These are phyloP conservation scores for Candida stauntonica DNA, from an alignment of 805 yeast species.

Conservation along the genomic window DNA sequence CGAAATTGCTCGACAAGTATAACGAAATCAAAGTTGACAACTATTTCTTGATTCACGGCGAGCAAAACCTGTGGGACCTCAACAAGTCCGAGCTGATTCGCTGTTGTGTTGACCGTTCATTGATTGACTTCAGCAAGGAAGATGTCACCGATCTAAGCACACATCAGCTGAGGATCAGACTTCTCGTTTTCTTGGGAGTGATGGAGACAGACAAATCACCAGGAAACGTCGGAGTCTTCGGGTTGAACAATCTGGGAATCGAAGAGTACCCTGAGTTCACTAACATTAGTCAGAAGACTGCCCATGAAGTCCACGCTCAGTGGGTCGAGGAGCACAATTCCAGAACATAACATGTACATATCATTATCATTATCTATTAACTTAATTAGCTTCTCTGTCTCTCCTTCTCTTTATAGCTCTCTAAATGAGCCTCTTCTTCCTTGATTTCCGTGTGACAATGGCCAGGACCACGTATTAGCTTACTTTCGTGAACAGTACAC, in stretches of 20 bases:
- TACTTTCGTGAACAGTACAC: conserved; percentile 49
- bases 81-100: conserved; percentile 46
- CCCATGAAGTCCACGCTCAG: conserved; percentile 16
- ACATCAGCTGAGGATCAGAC: conserved; percentile 32
- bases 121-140: conserved; percentile 36
- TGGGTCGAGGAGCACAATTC: conserved; percentile 12
- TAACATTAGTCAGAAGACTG: conserved; percentile 9
- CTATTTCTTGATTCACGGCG: conserved; percentile 31
- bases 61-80: conserved; percentile 41
- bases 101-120: conserved; percentile 53
- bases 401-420: conserved; percentile 33
- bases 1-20: conserved; percentile 34
- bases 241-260: conserved; percentile 21
- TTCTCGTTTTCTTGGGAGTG: conserved; percentile 38
- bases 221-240: conserved; percentile 32
- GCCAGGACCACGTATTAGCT: conserved; percentile 39
- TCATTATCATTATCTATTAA: not conserved
- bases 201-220: conserved; percentile 31
- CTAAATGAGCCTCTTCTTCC: conserved; percentile 43
- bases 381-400: conserved; percentile 1
- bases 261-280: conserved; percentile 7
- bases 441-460: conserved; percentile 47
- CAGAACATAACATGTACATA: not conserved
- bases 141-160: conserved; percentile 31
- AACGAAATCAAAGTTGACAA: conserved; percentile 51